Percentiles rank a stretch among this genome's conserved stretches.
These are phyloP conservation scores for Paecilomyces sp. DNA, from an alignment of 2,329 filamentous ascomycete species.

Conservation along the genomic window DNA sequence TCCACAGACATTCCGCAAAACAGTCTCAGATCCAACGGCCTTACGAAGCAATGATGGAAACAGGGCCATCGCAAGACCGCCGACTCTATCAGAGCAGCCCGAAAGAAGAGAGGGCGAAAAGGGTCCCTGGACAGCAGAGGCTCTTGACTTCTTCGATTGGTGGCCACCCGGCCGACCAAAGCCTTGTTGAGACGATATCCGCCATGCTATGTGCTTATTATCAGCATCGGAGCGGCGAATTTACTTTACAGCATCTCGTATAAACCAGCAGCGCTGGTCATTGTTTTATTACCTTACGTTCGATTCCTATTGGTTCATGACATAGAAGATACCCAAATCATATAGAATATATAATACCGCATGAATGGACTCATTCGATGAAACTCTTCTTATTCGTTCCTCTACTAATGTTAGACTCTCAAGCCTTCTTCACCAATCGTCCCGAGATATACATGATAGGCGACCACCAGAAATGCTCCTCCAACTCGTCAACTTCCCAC, in stretches of 20 bases:
- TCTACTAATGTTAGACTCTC: neutral
- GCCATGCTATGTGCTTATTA: neutral
- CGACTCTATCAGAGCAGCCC: neutral
- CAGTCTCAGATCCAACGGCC: slow-evolving; percentile 27
- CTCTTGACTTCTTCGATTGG: slow-evolving; percentile 36
- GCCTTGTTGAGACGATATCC: slow-evolving; percentile 12
- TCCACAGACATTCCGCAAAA: slow-evolving; percentile 20
- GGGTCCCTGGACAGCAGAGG: slow-evolving; percentile 36
- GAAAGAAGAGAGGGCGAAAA: slow-evolving; percentile 16
- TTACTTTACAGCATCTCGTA: neutral
- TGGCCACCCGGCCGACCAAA: slow-evolving; percentile 34
- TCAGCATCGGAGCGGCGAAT: neutral
- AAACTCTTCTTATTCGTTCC: neutral
- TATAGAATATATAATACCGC: neutral
- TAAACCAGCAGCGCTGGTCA: neutral
- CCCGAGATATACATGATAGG: slow-evolving; percentile 36
- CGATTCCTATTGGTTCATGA: neutral
- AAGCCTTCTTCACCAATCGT: slow-evolving; percentile 29
- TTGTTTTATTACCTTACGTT: neutral
- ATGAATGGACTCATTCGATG: neutral
- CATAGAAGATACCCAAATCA: neutral
- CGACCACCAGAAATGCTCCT: slow-evolving; percentile 30
- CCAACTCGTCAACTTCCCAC: slow-evolving; percentile 45
- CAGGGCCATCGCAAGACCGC: neutral
- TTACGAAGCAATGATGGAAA: slow-evolving; percentile 12